A percentile compares a stretch with the other conserved stretches of the same genome.
These are phyloP conservation scores for Salix viminalis DNA, from an alignment of 345 rosid genomes.

Conservation along the genomic window DNA sequence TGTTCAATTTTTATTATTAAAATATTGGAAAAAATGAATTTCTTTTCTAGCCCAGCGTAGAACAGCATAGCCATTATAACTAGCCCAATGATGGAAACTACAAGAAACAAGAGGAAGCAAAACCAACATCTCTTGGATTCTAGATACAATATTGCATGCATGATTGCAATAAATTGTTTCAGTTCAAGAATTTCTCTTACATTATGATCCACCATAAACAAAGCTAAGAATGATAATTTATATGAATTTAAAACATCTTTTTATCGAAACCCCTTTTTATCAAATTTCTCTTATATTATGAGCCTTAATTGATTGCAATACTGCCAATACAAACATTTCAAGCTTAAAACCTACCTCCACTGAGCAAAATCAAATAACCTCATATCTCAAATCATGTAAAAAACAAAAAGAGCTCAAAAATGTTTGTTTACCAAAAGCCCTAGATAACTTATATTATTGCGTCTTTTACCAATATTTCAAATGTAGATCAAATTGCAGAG, in stretches of 20 bases:
- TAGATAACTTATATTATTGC: slow-evolving; percentile 39
- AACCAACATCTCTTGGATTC: background rate
- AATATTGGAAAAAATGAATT: too few relatives aligned
- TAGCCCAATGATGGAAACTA: slow-evolving; percentile 82
- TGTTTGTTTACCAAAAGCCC: slow-evolving; percentile 61
- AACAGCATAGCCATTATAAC: slow-evolving; percentile 78
- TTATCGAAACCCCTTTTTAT: background rate
- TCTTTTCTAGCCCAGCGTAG: slow-evolving; percentile 11
- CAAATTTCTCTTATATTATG: background rate
- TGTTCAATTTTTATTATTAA: too few relatives aligned
- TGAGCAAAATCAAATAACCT: background rate
- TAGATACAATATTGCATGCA: background rate
- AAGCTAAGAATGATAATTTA: background rate
- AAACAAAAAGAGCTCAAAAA: background rate
- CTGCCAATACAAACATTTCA: background rate
- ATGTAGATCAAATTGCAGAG: too few relatives aligned
- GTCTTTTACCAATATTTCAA: slow-evolving; percentile 40
- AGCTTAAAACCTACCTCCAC: background rate
- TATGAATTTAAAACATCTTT: background rate
- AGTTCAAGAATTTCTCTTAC: background rate
- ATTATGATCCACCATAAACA: background rate
- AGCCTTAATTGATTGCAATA: background rate
- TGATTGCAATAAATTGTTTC: background rate
- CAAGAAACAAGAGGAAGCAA: slow-evolving; percentile 17
- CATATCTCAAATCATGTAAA: background rate